Evolutionary conservation across 2,329 filamentous ascomycete genomes (phyloP).

Genomic region (Cercospora citrullina): DNA sequence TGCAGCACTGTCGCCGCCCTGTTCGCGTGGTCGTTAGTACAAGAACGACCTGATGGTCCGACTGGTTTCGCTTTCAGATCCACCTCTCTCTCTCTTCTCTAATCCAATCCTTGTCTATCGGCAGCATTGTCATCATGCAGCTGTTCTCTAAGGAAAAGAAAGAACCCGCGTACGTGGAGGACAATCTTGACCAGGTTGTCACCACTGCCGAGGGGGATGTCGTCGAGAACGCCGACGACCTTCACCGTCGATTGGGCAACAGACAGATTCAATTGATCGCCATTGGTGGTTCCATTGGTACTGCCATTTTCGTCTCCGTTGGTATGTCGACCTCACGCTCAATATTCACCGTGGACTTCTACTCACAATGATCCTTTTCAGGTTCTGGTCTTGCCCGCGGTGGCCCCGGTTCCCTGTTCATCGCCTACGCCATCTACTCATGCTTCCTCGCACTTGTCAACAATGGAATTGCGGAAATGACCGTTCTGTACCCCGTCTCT

Average conservation of each 20-base stretch:
- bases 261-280: slow-evolving; percentile 39
- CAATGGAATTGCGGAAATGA: slow-evolving; percentile 66
- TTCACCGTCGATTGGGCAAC: slow-evolving; percentile 55
- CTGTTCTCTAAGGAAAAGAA: slow-evolving; percentile 12
- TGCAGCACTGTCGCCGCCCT: slow-evolving; percentile 1
- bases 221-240: slow-evolving; percentile 38
- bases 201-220: slow-evolving; percentile 31
- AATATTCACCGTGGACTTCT: not conserved
- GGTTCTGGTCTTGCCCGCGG: slow-evolving; percentile 50
- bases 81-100: not conserved
- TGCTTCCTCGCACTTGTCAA: slow-evolving; percentile 61
- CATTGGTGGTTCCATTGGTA: slow-evolving; percentile 25
- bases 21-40: slow-evolving; percentile 8
- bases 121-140: slow-evolving; percentile 2
- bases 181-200: slow-evolving; percentile 21
- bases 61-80: not conserved
- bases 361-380: not conserved
- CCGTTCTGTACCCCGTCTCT: slow-evolving; percentile 24
- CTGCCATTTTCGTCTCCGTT: slow-evolving; percentile 48
- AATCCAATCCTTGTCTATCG: not conserved
- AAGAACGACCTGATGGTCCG: slow-evolving; percentile 5
- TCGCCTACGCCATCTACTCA: slow-evolving; percentile 41
- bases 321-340: slow-evolving; percentile 38
- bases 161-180: slow-evolving; percentile 3
- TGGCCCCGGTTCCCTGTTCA: slow-evolving; percentile 36